These are phyloP conservation scores for Hypsizygus ulmarius DNA, from an alignment of 1,284 basidiomycete species.

Conservation along the genomic window DNA sequence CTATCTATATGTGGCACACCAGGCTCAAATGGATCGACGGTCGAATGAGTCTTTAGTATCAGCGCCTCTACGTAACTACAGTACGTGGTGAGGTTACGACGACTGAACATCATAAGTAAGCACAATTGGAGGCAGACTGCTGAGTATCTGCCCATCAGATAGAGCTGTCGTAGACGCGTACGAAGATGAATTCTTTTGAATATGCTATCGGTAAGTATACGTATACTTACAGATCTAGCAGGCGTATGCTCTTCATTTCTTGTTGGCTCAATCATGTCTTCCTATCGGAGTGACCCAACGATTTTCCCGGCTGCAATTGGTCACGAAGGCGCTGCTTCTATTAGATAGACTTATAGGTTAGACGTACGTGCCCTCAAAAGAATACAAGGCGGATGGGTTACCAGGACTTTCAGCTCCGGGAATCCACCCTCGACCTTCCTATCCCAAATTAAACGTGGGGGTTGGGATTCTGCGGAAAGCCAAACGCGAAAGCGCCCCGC, in stretches of 20 bases:
- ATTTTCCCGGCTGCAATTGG: slow-evolving; percentile 71
- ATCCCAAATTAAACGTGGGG: slow-evolving; percentile 64
- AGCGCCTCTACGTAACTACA: no score
- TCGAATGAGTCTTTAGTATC: no score
- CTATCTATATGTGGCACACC: no score
- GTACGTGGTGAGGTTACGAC: no score
- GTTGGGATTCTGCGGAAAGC: slow-evolving; percentile 49
- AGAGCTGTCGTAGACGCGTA: no score
- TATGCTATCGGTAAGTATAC: no score
- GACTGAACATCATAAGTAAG: no score
- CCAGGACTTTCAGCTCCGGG: slow-evolving; percentile 83
- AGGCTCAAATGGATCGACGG: no score
- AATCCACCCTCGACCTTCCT: slow-evolving; percentile 87
- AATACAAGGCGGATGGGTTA: slow-evolving; percentile 24
- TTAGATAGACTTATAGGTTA: slow-evolving; percentile 4
- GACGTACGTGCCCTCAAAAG: background rate
- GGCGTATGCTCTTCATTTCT: background rate
- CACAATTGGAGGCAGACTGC: no score
- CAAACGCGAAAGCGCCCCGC: slow-evolving; percentile 88
- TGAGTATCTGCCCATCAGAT: no score
- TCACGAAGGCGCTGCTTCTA: slow-evolving; percentile 89
- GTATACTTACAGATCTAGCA: background rate
- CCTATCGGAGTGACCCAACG: slow-evolving; percentile 81
- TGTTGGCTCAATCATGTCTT: slow-evolving; percentile 16
- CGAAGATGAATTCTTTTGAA: no score